Conservation (phyloP, 805 yeast genomes). For the Monosporozyma unispora region DNA sequence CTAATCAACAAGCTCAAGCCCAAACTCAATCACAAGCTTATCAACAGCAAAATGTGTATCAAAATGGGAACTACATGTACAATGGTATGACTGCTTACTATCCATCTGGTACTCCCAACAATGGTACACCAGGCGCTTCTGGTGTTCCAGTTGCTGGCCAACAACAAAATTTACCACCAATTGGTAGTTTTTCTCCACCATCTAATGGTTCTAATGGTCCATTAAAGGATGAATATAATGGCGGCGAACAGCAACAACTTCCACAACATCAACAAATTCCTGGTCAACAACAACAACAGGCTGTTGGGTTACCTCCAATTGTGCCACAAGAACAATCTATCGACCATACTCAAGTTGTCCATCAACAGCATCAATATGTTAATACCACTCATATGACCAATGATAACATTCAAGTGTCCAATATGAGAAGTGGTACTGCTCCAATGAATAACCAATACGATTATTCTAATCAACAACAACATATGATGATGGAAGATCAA, state of each 20-base stretch:
- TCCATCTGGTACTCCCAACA: neutral
- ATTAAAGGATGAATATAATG: slow-evolving; percentile 5
- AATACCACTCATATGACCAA: slow-evolving; percentile 15
- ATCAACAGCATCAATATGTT: slow-evolving; percentile 5
- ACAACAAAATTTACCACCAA: slow-evolving; percentile 29
- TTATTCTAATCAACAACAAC: slow-evolving; percentile 14
- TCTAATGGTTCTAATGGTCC: slow-evolving; percentile 23
- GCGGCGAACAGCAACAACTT: slow-evolving; percentile 6
- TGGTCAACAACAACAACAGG: neutral
- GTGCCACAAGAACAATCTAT: slow-evolving; percentile 12
- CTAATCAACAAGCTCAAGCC: slow-evolving; percentile 1
- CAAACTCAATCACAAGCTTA: slow-evolving; percentile 8
- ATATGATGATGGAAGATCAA: slow-evolving; percentile 10
- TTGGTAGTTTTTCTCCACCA: slow-evolving; percentile 33
- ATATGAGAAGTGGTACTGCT: slow-evolving; percentile 12
- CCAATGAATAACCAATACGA: slow-evolving; percentile 8
- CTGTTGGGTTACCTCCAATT: slow-evolving; percentile 22
- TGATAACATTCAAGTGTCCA: slow-evolving; percentile 30
- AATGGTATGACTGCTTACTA: slow-evolving; percentile 4
- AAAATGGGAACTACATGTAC: slow-evolving; percentile 1
- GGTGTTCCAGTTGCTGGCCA: neutral
- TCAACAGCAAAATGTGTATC: neutral
- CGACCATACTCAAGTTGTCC: neutral
- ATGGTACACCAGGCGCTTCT: slow-evolving; percentile 1
- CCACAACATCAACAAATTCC: slow-evolving; percentile 16